Evolutionary conservation across 2,329 filamentous ascomycete genomes (phyloP), one percentile per base, ranked within the genome.

Genomic region (Penicillium hordei): DNA sequence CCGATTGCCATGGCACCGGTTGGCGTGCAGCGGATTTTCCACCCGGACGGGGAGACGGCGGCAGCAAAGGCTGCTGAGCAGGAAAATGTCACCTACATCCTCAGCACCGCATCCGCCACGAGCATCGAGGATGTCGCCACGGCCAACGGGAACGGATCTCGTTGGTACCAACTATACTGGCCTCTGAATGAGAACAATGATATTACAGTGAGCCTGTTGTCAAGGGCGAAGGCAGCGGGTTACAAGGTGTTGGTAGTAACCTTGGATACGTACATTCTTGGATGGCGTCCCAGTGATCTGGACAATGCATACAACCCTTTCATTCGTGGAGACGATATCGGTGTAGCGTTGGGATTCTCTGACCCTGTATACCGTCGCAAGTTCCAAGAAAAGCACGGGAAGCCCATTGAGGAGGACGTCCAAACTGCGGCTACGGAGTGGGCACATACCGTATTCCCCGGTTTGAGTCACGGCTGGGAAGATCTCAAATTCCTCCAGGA

Each of bases 121-220:
- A 82, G 81, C 1, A 86, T 91, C 48, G 87, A 90, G 68, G 81
- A 90, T 57, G 82, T 90, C 0, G 86, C 85, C 0, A 67, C 73
- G 7, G 83, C 83, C 0, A 84, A 81, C 52, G 82, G 81, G 0
- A 72, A 79, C 2, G 82, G 83, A 0, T 74, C 79, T 17, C 77
- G 86, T 3, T 92, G 87, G 87, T 91, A 82, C 70, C 89, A 92
- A 70, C 81, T 91, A 0, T 91, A 91, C 74, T 90, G 88, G 86
- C 88, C 88, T 0, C 73, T 44, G 1, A 66, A 67, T 42, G 65
- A 82, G 36, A 81, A 84, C 53, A 82, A 90, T 48, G 83, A 86
- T 5, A 77, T 91, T 46, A 90, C 88, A 0, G 76, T 79, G 0
- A 87, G 83, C 48, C 74, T 91, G 25, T 78, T 91, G 2, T 63